Evolutionary conservation across 2,329 filamentous ascomycete species (phyloP), one percentile per base, ranked within the genome.

Genomic region (Tolypocladium endophyticum): DNA sequence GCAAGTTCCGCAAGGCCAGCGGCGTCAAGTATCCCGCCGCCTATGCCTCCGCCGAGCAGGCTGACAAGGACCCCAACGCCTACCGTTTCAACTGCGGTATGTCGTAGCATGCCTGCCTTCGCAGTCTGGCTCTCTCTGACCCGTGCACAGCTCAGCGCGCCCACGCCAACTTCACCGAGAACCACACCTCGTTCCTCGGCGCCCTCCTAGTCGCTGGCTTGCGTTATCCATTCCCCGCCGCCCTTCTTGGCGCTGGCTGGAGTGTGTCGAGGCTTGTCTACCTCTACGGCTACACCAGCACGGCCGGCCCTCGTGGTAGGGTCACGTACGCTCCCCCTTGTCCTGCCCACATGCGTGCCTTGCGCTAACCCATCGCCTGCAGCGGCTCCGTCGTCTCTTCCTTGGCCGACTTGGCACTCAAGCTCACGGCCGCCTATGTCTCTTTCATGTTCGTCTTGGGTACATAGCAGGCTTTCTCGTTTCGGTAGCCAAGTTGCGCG

Each of bases 161-260:
- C 12, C 86, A 88, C 69, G 73, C 76, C 65, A 87, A 88, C 76
- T 88, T 79, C 73, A 78, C 77, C 64, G 86, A 88, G 76, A 86
- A 83, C 72, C 74, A 82, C 41, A 73, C 79, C 11, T 75, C 82
- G 4, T 76, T 82, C 68, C 67, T 87, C 14, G 76, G 73, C 28
- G 72, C 77, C 30, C 73, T 87, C 14, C 70, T 86, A 61, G 76
- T 88, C 65, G 73, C 81, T 12, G 85, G 86, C 38, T 68, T 87
- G 30, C 70, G 72, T 43, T 85, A 76, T 69, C 86, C 86, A 2
- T 60, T 77, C 7, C 70, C 73, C 25, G 75, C 80, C 36, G 80
- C 81, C 23, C 67, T 65, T 12, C 66, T 84, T 35, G 84, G 84
- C 20, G 76, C 69, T 18, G 69, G 69, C 36, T 88, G 84, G 84